Base-by-base conservation (phyloP, 192 early-diverging fungal species). In the Coemansia sp. region DNA sequence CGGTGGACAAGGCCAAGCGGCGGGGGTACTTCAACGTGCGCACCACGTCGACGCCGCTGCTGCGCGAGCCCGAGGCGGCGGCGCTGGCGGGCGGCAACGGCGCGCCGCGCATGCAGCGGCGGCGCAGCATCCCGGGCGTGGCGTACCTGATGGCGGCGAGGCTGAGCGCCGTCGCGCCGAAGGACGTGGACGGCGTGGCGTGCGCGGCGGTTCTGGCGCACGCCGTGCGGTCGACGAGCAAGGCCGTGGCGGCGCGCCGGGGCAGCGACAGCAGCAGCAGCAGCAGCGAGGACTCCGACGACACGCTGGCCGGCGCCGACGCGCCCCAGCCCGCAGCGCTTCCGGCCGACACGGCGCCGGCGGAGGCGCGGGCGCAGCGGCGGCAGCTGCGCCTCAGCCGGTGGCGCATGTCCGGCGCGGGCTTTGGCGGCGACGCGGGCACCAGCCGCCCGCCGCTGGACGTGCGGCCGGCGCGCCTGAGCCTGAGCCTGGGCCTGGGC, bases 81-180 rank as follows among this genome's bases (percentile, higher is more conserved):
- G 36, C 51, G 9, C 51, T 58, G 22, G 23, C 36, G 0, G 37
- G 23, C 32, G 40, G 52, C 32, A 38, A 40, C 33, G 37, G 23
- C 11, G 22, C 23, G 6, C 21, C 32, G 13, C 32, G 21, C 33
- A 38, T 34, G 7, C 50, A 37, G 50, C 64, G 57, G 8, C 56
- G 60, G 37, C 71, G 60, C 40, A 75, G 65, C 52, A 64, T 75
- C 27, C 56, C 53, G 37, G 71, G 55, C 37, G 40, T 75, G n/a
- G 52, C 65, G 26, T 56, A 75, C 22, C 43, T 75, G 19, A 50
- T 68, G 48, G 45, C 45, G 1, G 26, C 45, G 7, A 47, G 30
- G 45, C 45, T n/a, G n/a, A n/a, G 14, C 15, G 18, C 14, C 27
- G 22, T 30, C 4, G 45, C 45, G 30, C 17, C 26, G 26, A 47